These are phyloP conservation scores for Wickerhamiella azyma DNA, from an alignment of 805 yeast genomes.

Conservation along the genomic window DNA sequence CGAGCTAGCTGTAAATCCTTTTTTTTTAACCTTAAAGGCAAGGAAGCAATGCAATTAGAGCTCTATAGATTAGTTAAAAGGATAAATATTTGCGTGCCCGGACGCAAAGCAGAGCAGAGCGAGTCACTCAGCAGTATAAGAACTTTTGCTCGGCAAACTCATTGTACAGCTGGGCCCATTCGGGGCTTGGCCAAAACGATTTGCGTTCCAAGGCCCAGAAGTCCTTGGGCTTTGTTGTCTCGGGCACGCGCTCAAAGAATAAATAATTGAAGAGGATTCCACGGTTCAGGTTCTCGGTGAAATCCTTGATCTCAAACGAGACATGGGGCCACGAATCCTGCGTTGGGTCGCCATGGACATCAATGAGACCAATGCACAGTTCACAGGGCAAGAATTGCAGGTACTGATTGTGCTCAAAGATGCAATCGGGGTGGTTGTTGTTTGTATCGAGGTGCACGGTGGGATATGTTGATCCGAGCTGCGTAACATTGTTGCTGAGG, in stretches of 20 bases:
- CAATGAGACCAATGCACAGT: conserved; percentile 10
- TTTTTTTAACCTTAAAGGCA: no score
- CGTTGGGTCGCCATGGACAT: conserved; percentile 4
- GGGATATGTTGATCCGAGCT: conserved; percentile 9
- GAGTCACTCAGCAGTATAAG: neutral
- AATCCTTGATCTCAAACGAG: conserved; percentile 26
- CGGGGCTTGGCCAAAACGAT: conserved; percentile 6
- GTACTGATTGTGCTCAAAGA: conserved; percentile 11
- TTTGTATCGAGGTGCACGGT: conserved; percentile 6
- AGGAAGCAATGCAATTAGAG: no score
- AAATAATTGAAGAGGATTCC: conserved; percentile 14
- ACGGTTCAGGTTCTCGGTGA: conserved; percentile 13
- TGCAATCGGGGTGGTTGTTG: conserved; percentile 7
- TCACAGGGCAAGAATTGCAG: conserved; percentile 6
- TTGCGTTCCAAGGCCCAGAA: conserved; percentile 5
- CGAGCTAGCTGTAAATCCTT: no score
- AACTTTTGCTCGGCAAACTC: neutral
- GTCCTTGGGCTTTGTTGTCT: neutral
- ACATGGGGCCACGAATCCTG: conserved; percentile 9
- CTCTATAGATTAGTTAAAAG: neutral
- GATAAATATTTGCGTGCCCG: neutral
- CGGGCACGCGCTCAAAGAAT: conserved; percentile 11
- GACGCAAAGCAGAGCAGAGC: no score
- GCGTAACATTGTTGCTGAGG: conserved; percentile 12
- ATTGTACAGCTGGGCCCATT: conserved; percentile 4